Base-by-base conservation (phyloP, 1,139 yeast species). In the Yamadazyma jaroonii region DNA sequence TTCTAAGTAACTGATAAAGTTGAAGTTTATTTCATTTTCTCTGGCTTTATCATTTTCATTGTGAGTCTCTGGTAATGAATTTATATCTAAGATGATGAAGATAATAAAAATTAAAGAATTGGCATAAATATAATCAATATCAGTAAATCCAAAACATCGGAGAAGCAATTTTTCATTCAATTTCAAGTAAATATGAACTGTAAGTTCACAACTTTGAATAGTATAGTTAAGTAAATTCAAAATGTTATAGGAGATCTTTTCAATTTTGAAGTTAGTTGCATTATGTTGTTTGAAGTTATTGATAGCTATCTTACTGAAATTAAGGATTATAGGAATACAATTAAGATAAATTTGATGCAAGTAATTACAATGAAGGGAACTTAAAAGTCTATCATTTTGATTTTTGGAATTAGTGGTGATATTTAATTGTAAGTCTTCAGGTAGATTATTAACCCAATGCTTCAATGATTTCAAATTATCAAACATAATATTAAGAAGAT, bases 301-400 rank as follows among this genome's bases (percentile, higher is more conserved):
- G 3, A 57, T 49, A 12, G 46, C 50, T 17, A 48, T 33, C 33
- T 52, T 54, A 8, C 54, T 54, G 36, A 59, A 50, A 37, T 60
- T 54, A 6, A 60, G 30, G 9, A 58, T 35, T 1, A 60, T 52
- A 0, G 65, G 65, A n/a, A 60, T 52, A 35, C 57, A 53, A 9
- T 61, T 48, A 20, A 59, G 42, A 37, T 59, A 56, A 3, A 59
- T 54, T 36, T 59, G 62, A 43, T 60, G 65, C 6, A 59, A 44
- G 35, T 60, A 59, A 36, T 60, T 60, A 36, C 59, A 51, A 40
- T 60, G 64, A 22, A 60, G 40, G 21, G 62, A 53, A 31, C 57
- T 56, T 6, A 57, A 44, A 22, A 56, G 43, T 25, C 65, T 40
- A 34, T 52, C 49, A 17, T 42, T 43, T 2, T 35, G 35, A 25